Conservation (phyloP, 1,284 basidiomycete species). For the Cryptococcus maquisensis region DNA sequence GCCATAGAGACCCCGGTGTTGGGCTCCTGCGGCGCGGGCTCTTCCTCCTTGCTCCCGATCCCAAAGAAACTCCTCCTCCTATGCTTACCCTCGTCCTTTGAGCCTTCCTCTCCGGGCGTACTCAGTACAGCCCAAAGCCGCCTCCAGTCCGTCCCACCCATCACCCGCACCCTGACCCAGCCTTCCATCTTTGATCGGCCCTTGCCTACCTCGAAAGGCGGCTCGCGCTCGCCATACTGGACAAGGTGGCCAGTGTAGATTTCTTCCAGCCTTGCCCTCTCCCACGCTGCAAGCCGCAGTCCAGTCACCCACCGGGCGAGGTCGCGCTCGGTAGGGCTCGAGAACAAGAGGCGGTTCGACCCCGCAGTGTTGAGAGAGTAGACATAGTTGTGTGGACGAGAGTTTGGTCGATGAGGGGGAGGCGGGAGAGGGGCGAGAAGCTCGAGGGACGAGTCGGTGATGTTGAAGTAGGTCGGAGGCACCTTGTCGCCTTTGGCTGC, state of each 20-base stretch:
- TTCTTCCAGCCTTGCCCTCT: slow-evolving; percentile 91
- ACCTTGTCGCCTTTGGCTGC: slow-evolving; percentile 46
- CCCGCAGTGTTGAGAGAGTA: slow-evolving; percentile 93
- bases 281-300: slow-evolving; percentile 86
- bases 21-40: slow-evolving; percentile 54
- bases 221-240: slow-evolving; percentile 64
- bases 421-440: slow-evolving; percentile 54
- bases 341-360: slow-evolving; percentile 83
- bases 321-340: slow-evolving; percentile 66
- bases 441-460: slow-evolving; percentile 52
- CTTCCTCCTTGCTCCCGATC: slow-evolving; percentile 46
- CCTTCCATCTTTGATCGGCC: slow-evolving; percentile 72
- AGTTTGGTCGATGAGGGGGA: slow-evolving; percentile 50
- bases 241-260: slow-evolving; percentile 95
- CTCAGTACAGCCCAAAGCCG: slow-evolving; percentile 75
- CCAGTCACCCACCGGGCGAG: slow-evolving; percentile 88
- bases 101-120: slow-evolving; percentile 37
- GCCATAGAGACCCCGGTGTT: slow-evolving; percentile 46
- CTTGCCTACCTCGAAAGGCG: slow-evolving; percentile 61
- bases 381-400: slow-evolving; percentile 62
- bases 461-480: slow-evolving; percentile 45
- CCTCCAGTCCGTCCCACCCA: slow-evolving; percentile 95
- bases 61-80: slow-evolving; percentile 44
- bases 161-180: slow-evolving; percentile 84
- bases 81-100: slow-evolving; percentile 32